Conservation (phyloP, 1,284 basidiomycete genomes). For the Naganishia albida region DNA sequence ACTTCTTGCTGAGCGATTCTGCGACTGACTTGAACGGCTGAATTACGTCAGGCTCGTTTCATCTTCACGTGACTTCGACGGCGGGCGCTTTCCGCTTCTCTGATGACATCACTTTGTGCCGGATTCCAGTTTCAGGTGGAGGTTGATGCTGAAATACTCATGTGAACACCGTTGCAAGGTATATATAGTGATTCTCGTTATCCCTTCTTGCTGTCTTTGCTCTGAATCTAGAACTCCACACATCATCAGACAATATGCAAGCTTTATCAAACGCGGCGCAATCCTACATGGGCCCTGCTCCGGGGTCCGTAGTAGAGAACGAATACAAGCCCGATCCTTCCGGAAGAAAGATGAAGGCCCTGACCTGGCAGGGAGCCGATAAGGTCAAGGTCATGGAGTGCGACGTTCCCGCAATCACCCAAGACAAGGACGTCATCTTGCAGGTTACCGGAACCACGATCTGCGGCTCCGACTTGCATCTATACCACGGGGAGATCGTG, state of each 20-base stretch:
- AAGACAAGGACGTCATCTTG: slow-evolving; percentile 66
- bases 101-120: no score
- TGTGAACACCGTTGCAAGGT: no score
- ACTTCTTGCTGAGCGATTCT: no score
- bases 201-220: no score
- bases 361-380: slow-evolving; percentile 67
- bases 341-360: slow-evolving; percentile 61
- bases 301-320: slow-evolving; percentile 29
- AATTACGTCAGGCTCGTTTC: no score
- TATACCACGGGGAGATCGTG: slow-evolving; percentile 66
- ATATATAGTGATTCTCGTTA: no score
- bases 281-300: slow-evolving; percentile 28
- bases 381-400: slow-evolving; percentile 60
- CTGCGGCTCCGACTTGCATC: slow-evolving; percentile 65
- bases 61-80: no score
- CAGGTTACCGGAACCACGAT: slow-evolving; percentile 71
- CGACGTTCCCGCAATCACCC: slow-evolving; percentile 67
- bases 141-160: no score
- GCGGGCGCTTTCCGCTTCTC: no score
- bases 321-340: slow-evolving; percentile 26
- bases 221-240: no score
- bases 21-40: no score
- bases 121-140: no score
- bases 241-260: slow-evolving; percentile 31
- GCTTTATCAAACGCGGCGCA: slow-evolving; percentile 31